Conservation (phyloP, 768 basidiomycete species). For the Thelephora aurantiotincta region DNA sequence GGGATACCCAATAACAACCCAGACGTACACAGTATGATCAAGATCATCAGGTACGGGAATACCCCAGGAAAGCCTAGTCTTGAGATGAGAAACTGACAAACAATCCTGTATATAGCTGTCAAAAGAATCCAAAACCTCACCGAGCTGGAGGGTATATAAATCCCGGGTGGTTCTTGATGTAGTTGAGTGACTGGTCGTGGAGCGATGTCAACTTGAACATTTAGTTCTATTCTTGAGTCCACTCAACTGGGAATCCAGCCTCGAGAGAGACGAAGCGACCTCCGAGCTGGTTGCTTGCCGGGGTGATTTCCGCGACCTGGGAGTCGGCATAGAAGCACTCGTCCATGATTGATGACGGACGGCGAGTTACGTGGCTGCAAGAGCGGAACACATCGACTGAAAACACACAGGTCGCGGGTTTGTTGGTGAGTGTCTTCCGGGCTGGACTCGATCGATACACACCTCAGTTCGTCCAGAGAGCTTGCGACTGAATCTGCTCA, state of each 20-base stretch:
- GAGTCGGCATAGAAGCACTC: constrained; percentile 72
- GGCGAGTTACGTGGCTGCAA: no score
- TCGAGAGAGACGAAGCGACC: constrained; percentile 41
- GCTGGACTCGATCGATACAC: no score
- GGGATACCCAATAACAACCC: constrained; percentile 78
- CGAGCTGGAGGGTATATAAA: constrained; percentile 39
- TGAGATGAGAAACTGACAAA: constrained; percentile 72
- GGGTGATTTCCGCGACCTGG: constrained; percentile 28
- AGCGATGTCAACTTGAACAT: constrained; percentile 73
- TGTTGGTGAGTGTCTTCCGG: no score
- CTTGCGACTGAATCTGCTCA: background rate
- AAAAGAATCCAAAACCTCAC: constrained; percentile 46
- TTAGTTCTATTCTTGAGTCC: constrained; percentile 78
- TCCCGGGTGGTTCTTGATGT: constrained; percentile 26
- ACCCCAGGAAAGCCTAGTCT: constrained; percentile 68
- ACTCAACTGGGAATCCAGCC: constrained; percentile 66
- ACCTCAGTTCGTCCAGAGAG: constrained; percentile 8
- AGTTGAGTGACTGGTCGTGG: constrained; percentile 35
- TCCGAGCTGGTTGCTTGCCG: constrained; percentile 5
- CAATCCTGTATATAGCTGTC: constrained; percentile 79
- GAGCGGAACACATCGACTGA: no score
- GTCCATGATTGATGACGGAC: constrained; percentile 72
- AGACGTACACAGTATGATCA: constrained; percentile 82
- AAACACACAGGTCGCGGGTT: no score
- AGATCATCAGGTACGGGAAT: constrained; percentile 71